Conservation (phyloP, 768 basidiomycete genomes). For the Naganishia randhawae region DNA sequence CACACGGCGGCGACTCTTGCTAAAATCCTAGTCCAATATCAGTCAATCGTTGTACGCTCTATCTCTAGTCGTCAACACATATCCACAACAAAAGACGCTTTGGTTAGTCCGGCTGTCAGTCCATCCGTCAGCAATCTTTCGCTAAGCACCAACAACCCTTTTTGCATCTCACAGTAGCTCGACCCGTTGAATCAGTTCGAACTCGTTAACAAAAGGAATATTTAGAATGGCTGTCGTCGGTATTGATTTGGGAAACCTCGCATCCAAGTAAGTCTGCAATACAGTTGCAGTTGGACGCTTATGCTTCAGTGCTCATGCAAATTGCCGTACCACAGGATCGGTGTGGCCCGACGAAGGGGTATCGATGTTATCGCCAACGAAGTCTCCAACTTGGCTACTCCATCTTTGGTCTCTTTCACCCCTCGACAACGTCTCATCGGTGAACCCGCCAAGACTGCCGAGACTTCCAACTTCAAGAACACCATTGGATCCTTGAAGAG, state of each 20-base stretch:
- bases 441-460: slow-evolving; percentile 93
- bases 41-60: slow-evolving; percentile 16
- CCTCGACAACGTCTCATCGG: slow-evolving; percentile 85
- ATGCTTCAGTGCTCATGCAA: slow-evolving; percentile 34
- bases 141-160: neutral
- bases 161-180: neutral
- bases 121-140: neutral
- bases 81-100: slow-evolving; percentile 8
- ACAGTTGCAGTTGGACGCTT: slow-evolving; percentile 52
- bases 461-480: slow-evolving; percentile 97
- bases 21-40: neutral
- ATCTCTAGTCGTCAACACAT: slow-evolving; percentile 18
- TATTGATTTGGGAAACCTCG: slow-evolving; percentile 85
- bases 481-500: slow-evolving; percentile 90
- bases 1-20: neutral
- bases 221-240: slow-evolving; percentile 66
- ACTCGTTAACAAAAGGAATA: slow-evolving; percentile 8
- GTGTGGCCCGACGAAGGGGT: slow-evolving; percentile 89
- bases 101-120: neutral
- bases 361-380: slow-evolving; percentile 99
- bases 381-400: slow-evolving; percentile 92
- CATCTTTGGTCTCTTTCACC: slow-evolving; percentile 95
- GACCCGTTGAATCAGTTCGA: slow-evolving; percentile 24
- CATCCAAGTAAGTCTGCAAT: slow-evolving; percentile 59
- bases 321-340: slow-evolving; percentile 61